Evolutionary conservation across 352 stramenopile species (phyloP).

Genomic region (Phytophthora pisi): DNA sequence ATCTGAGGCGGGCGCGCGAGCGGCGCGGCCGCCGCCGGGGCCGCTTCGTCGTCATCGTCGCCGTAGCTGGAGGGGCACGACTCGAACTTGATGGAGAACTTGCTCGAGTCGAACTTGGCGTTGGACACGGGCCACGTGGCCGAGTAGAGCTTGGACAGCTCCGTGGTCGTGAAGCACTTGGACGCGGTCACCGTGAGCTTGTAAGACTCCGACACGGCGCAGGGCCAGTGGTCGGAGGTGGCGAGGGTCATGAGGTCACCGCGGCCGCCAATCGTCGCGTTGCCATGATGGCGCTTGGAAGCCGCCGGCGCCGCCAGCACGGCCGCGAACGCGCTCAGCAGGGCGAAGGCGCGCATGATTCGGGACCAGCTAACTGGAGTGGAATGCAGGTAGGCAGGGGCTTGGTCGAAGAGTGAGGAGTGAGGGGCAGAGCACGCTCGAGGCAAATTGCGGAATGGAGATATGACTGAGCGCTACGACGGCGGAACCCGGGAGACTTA

Average conservation of each 20-base stretch:
- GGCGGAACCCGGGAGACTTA: background rate
- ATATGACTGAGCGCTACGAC: background rate
- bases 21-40: background rate
- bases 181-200: constrained; percentile 2
- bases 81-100: background rate
- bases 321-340: constrained; percentile 1
- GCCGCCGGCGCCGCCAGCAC: background rate
- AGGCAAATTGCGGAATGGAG: background rate
- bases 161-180: constrained; percentile 2
- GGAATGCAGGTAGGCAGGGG: background rate
- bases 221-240: background rate
- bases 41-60: too few relatives aligned
- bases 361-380: background rate
- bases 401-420: background rate
- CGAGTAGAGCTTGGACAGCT: background rate
- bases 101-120: constrained; percentile 3
- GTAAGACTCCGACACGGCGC: constrained; percentile 3
- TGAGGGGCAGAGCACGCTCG: background rate
- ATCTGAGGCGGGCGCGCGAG: constrained; percentile 1
- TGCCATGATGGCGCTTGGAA: background rate
- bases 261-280: background rate
- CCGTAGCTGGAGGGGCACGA: background rate
- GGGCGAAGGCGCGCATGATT: constrained; percentile 2
- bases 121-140: constrained; percentile 17
- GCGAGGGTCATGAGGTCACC: background rate